Evolutionary conservation across 2,329 filamentous ascomycete species (phyloP).

Genomic region (Ophiobolus disseminans): DNA sequence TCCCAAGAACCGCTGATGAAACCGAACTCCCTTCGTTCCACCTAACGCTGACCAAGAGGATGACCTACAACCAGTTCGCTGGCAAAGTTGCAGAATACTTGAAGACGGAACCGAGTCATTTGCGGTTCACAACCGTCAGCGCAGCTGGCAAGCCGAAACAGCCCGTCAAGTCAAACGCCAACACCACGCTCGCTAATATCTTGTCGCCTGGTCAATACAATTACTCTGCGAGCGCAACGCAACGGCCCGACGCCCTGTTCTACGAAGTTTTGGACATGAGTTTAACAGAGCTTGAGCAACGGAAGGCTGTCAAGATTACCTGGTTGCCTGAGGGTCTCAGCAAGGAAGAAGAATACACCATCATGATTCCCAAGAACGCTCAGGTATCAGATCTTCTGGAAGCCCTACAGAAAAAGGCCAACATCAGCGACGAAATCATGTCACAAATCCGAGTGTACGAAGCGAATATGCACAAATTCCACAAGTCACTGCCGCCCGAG

Average conservation of each 20-base stretch:
- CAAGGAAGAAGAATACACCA: conserved; percentile 85
- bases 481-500: conserved; percentile 75
- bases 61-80: conserved; percentile 86
- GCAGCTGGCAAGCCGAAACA: conserved; percentile 78
- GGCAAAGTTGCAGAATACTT: conserved; percentile 82
- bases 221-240: conserved; percentile 71
- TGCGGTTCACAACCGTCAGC: conserved; percentile 91
- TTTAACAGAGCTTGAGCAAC: conserved; percentile 88
- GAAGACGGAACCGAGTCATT: conserved; percentile 79
- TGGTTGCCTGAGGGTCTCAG: conserved; percentile 89
- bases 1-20: conserved; percentile 65
- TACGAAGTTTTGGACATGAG: conserved; percentile 96
- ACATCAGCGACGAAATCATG: conserved; percentile 76
- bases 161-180: conserved; percentile 74
- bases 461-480: conserved; percentile 80
- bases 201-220: conserved; percentile 74
- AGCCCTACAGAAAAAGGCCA: conserved; percentile 79
- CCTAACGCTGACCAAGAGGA: conserved; percentile 82
- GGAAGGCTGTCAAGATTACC: conserved; percentile 82
- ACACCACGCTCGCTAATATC: conserved; percentile 78
- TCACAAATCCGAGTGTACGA: conserved; percentile 82
- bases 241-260: conserved; percentile 79
- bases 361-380: conserved; percentile 88
- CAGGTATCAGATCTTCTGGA: conserved; percentile 79
- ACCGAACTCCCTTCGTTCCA: conserved; percentile 72